These are phyloP conservation scores for Globisporangium canariense DNA, from an alignment of 352 stramenopile genomes.

Conservation along the genomic window DNA sequence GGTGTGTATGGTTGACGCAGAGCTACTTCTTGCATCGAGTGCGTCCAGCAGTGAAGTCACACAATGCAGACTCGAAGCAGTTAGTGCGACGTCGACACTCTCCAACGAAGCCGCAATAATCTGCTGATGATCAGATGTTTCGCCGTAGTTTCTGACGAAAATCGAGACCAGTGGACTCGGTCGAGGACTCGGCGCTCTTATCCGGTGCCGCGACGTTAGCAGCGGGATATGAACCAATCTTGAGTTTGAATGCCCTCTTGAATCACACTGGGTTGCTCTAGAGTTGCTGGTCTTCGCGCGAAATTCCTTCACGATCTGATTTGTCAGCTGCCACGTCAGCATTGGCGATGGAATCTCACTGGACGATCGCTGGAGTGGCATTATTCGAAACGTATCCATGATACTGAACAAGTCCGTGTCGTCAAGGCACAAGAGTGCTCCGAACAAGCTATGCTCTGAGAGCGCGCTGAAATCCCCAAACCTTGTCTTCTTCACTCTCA, in stretches of 20 bases:
- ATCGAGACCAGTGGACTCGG: constrained; percentile 32
- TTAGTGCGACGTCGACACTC: constrained; percentile 39
- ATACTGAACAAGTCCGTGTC: constrained; percentile 32
- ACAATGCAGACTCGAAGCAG: constrained; percentile 42
- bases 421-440: constrained; percentile 50
- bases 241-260: not conserved
- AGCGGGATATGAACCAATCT: constrained; percentile 26
- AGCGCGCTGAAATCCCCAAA: constrained; percentile 44
- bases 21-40: not conserved
- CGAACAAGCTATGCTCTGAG: constrained; percentile 36
- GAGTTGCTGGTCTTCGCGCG: constrained; percentile 13
- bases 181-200: constrained; percentile 17
- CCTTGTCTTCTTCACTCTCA: constrained; percentile 1
- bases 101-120: constrained; percentile 47
- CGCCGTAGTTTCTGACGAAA: constrained; percentile 54
- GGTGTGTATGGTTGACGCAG: not conserved
- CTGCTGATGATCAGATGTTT: constrained; percentile 21
- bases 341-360: constrained; percentile 31
- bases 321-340: constrained; percentile 54
- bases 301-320: constrained; percentile 38
- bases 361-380: not conserved
- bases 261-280: not conserved
- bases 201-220: constrained; percentile 24
- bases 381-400: constrained; percentile 19
- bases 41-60: constrained; percentile 25